These are phyloP conservation scores for Simplicillium aogashimaense DNA, from an alignment of 2,329 filamentous ascomycete species.

Conservation along the genomic window DNA sequence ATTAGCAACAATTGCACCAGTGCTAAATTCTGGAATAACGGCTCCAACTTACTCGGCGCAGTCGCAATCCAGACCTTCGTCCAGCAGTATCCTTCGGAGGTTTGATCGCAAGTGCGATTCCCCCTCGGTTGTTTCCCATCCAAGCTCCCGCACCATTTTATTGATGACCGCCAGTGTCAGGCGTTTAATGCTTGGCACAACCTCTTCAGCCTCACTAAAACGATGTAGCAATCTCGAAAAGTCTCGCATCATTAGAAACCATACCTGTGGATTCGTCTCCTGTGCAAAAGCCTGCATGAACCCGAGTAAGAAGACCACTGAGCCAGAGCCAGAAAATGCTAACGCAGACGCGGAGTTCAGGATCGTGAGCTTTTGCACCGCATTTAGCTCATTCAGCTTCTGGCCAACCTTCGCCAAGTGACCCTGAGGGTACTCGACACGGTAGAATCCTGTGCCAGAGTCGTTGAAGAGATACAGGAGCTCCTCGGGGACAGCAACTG, in stretches of 20 bases:
- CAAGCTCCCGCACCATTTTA: constrained; percentile 72
- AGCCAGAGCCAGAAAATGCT: constrained; percentile 76
- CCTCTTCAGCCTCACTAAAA: constrained; percentile 68
- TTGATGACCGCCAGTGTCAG: constrained; percentile 74
- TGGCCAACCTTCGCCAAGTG: constrained; percentile 72
- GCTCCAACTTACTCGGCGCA: constrained; percentile 54
- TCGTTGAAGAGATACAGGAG: constrained; percentile 91
- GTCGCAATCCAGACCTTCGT: constrained; percentile 63
- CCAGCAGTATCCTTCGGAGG: constrained; percentile 72
- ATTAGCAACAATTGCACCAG: not conserved
- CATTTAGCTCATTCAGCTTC: constrained; percentile 64
- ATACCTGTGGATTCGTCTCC: constrained; percentile 80
- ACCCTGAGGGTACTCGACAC: constrained; percentile 80
- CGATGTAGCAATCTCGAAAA: constrained; percentile 69
- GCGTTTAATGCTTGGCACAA: constrained; percentile 66
- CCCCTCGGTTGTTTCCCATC: constrained; percentile 66
- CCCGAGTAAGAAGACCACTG: constrained; percentile 69
- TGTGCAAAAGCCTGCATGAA: constrained; percentile 73
- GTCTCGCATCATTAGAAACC: constrained; percentile 73
- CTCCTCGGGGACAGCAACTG: constrained; percentile 70
- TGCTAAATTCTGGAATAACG: not conserved
- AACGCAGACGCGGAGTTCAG: constrained; percentile 84
- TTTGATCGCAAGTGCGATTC: constrained; percentile 78
- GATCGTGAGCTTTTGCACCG: constrained; percentile 86
- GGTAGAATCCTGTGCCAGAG: constrained; percentile 79